Conservation (phyloP, 116 monocot genomes). For the Iris pallida region DNA sequence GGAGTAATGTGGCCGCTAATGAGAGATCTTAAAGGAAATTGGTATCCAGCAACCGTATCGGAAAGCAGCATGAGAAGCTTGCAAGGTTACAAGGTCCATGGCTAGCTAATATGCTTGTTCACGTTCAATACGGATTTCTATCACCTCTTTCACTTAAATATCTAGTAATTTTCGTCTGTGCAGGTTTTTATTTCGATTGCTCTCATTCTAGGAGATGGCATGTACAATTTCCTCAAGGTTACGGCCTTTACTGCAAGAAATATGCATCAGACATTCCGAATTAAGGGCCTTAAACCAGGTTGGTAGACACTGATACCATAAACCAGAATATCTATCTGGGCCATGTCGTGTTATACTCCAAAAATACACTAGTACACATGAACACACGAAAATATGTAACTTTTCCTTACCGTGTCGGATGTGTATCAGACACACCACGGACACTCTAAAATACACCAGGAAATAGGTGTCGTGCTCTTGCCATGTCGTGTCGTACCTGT, state of each 20-base stretch:
- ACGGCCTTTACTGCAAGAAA: conserved; percentile 27
- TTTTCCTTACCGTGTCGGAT: too few relatives aligned
- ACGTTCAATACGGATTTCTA: too few relatives aligned
- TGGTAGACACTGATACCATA: neutral
- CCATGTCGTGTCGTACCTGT: too few relatives aligned
- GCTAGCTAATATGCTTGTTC: neutral
- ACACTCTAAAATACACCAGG: too few relatives aligned
- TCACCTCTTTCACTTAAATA: too few relatives aligned
- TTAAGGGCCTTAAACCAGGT: conserved; percentile 29
- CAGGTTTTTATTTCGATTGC: conserved; percentile 55
- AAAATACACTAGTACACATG: too few relatives aligned
- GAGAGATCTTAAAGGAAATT: conserved; percentile 30
- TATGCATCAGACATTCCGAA: conserved; percentile 20
- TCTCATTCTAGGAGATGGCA: conserved; percentile 47
- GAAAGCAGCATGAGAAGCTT: conserved; percentile 43
- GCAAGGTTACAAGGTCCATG: conserved; percentile 51
- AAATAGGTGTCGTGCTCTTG: too few relatives aligned
- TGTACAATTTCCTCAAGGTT: conserved; percentile 53
- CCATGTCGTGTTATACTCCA: too few relatives aligned
- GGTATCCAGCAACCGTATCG: conserved; percentile 30
- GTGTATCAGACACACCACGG: too few relatives aligned
- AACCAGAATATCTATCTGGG: too few relatives aligned
- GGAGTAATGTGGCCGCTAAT: conserved; percentile 54
- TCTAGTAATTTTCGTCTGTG: neutral
- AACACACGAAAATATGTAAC: too few relatives aligned